Percentiles rank a stretch among this genome's conserved stretches.
phyloP scores from a whole-genome alignment of 1,284 basidiomycete species.

The Ustilago hordei region DNA sequence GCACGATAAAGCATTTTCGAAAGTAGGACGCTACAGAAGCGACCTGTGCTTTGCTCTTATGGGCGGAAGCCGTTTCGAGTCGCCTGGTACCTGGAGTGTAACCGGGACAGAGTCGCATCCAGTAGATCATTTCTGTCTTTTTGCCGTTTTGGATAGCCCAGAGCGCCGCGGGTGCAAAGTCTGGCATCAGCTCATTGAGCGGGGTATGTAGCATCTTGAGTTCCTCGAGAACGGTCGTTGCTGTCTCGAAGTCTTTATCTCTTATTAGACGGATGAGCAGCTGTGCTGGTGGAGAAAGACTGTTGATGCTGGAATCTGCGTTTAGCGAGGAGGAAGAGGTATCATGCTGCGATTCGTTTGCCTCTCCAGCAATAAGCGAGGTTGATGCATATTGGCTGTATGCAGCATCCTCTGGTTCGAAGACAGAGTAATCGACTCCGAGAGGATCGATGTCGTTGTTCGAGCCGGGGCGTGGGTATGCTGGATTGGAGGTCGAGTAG shows the following conservation, averaged over 20 bases:
- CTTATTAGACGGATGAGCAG: constrained; percentile 44
- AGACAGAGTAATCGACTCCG: constrained; percentile 61
- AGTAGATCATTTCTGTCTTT: constrained; percentile 33
- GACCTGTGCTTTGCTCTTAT: constrained; percentile 1
- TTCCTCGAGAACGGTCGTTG: constrained; percentile 38
- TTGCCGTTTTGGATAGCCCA: constrained; percentile 31
- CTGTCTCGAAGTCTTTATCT: constrained; percentile 31
- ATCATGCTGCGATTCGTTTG: neutral
- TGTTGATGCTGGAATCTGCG: neutral
- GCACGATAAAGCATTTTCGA: constrained; percentile 31
- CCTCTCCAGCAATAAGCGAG: neutral
- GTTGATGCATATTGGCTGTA: constrained; percentile 26
- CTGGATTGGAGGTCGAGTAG: constrained; percentile 39
- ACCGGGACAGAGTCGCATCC: constrained; percentile 50
- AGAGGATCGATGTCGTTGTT: constrained; percentile 59
- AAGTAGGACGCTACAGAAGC: constrained; percentile 14
- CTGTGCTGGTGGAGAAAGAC: constrained; percentile 23
- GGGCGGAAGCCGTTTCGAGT: constrained; percentile 13
- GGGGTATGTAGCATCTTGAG: constrained; percentile 24
- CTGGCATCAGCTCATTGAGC: constrained; percentile 18
- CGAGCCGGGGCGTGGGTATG: constrained; percentile 40
- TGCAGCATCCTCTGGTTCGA: constrained; percentile 41
- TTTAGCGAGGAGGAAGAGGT: neutral
- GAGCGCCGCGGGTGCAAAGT: constrained; percentile 40
- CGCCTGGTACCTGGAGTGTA: constrained; percentile 10